A percentile compares a stretch with the other conserved stretches of the same genome.
Conservation (phyloP, 805 yeast genomes). For the Kodamaea leandrae region DNA sequence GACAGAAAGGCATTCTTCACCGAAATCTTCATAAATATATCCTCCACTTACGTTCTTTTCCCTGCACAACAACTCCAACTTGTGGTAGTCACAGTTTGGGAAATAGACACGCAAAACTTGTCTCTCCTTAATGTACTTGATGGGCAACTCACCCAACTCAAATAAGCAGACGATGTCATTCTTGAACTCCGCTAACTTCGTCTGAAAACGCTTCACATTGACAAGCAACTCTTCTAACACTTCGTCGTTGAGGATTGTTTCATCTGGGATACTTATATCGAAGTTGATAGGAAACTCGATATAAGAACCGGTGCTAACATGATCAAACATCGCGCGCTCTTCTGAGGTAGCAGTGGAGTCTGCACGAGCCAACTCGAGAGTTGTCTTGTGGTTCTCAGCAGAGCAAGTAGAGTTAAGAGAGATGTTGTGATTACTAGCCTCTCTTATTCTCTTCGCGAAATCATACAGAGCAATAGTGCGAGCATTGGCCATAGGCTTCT, state of each 20-base stretch:
- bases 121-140: slow-evolving; percentile 43
- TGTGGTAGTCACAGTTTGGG: slow-evolving; percentile 63
- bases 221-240: slow-evolving; percentile 49
- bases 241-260: slow-evolving; percentile 32
- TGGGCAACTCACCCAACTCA: slow-evolving; percentile 66
- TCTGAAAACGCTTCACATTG: slow-evolving; percentile 51
- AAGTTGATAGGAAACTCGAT: slow-evolving; percentile 35
- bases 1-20: slow-evolving; percentile 5
- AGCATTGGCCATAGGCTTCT: background rate
- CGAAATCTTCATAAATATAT: slow-evolving; percentile 41
- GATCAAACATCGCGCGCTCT: slow-evolving; percentile 15
- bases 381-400: slow-evolving; percentile 21
- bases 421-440: slow-evolving; percentile 12
- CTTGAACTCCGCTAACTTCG: slow-evolving; percentile 41
- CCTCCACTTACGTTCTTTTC: slow-evolving; percentile 64
- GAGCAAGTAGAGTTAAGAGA: slow-evolving; percentile 31
- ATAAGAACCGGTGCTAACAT: slow-evolving; percentile 24
- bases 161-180: slow-evolving; percentile 44
- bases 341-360: slow-evolving; percentile 19
- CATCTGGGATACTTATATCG: slow-evolving; percentile 28
- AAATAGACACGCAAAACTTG: slow-evolving; percentile 55
- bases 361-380: slow-evolving; percentile 19
- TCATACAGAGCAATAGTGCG: background rate
- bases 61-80: slow-evolving; percentile 53
- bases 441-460: slow-evolving; percentile 2